A percentile compares a stretch with the other conserved stretches of the same genome.
phyloP scores from a whole-genome alignment of 352 stramenopile species.

The Phytophthora pseudosyringae region DNA sequence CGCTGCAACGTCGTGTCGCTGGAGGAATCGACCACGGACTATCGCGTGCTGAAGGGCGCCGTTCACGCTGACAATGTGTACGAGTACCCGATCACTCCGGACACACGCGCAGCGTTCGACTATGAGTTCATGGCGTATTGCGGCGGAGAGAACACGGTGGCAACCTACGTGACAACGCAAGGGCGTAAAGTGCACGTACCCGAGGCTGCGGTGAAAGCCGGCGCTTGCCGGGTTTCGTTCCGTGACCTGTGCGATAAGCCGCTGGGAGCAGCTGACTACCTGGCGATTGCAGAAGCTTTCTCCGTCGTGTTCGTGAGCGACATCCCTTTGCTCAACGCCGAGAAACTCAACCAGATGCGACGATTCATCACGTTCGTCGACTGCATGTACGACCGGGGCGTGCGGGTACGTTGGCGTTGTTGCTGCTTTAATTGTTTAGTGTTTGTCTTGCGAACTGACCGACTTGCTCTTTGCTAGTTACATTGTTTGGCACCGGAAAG shows the following conservation, averaged over 20 bases:
- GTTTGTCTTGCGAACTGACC: conserved; percentile 11
- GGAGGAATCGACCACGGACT: conserved; percentile 82
- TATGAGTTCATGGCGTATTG: conserved; percentile 71
- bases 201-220: conserved; percentile 52
- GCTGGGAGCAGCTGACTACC: conserved; percentile 94
- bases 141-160: conserved; percentile 51
- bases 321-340: conserved; percentile 89
- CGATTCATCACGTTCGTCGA: conserved; percentile 99
- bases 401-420: conserved; percentile 53
- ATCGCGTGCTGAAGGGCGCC: conserved; percentile 75
- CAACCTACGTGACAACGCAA: conserved; percentile 69
- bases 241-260: conserved; percentile 95
- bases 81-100: conserved; percentile 54
- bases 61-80: conserved; percentile 79
- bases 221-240: conserved; percentile 94
- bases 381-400: conserved; percentile 96
- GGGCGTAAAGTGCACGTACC: conserved; percentile 70
- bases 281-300: conserved; percentile 90
- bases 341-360: conserved; percentile 92
- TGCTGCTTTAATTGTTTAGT: conserved; percentile 1
- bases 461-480: conserved; percentile 45
- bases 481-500: conserved; percentile 74
- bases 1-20: conserved; percentile 88
- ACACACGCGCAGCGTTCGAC: conserved; percentile 65
- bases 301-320: conserved; percentile 92